Evolutionary conservation across 2,329 filamentous ascomycete species (phyloP).

Genomic region (Calonectria henricotiae): DNA sequence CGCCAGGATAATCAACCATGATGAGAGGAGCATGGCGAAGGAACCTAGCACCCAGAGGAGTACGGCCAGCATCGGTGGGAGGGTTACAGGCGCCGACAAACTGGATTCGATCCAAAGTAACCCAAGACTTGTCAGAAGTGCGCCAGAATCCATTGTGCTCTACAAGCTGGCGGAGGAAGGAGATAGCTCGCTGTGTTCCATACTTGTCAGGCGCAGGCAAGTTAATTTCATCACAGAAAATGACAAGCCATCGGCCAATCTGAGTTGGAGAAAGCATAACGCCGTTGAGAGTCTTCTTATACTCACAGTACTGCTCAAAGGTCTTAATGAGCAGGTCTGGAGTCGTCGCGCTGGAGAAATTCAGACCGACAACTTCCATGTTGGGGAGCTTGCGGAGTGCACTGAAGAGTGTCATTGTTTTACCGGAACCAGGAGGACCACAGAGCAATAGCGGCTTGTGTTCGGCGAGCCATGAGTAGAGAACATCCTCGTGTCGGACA

Average conservation of each 20-base stretch:
- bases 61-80: slow-evolving; percentile 96
- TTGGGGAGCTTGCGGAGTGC: slow-evolving; percentile 96
- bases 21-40: slow-evolving; percentile 97
- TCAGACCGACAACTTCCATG: slow-evolving; percentile 99
- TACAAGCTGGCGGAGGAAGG: slow-evolving; percentile 96
- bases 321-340: slow-evolving; percentile 99
- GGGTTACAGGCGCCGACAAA: slow-evolving; percentile 99
- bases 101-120: slow-evolving; percentile 96
- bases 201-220: slow-evolving; percentile 98
- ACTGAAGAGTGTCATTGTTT: slow-evolving; percentile 99
- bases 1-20: slow-evolving; percentile 99
- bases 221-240: slow-evolving; percentile 99
- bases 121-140: slow-evolving; percentile 97
- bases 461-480: slow-evolving; percentile 99
- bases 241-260: slow-evolving; percentile 96
- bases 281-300: slow-evolving; percentile 97
- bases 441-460: slow-evolving; percentile 98
- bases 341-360: slow-evolving; percentile 98
- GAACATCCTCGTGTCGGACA: slow-evolving; percentile 96
- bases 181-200: slow-evolving; percentile 96
- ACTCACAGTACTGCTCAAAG: slow-evolving; percentile 99
- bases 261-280: slow-evolving; percentile 96
- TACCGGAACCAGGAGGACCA: slow-evolving; percentile 97
- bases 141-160: slow-evolving; percentile 99
- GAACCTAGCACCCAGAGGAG: slow-evolving; percentile 93